A percentile compares a stretch with the other conserved stretches of the same genome.
Evolutionary conservation across 2,329 filamentous ascomycete genomes (phyloP).

Genomic region (Xylariaceae sp.): DNA sequence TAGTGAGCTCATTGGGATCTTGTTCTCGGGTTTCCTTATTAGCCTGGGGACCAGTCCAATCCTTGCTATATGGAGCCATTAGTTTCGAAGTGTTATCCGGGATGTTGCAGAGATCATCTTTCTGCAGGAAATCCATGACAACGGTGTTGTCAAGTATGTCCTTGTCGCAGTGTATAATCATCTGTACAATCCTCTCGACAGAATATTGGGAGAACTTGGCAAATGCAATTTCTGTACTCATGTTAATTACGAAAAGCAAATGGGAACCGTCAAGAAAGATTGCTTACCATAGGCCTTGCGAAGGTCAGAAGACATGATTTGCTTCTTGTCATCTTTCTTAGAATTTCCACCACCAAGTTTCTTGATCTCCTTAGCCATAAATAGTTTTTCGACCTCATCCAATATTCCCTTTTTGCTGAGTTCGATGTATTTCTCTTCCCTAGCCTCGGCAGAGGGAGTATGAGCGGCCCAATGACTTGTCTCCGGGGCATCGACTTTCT

Average conservation of each 20-base stretch:
- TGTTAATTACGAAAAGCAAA: constrained; percentile 28
- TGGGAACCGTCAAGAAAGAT: neutral
- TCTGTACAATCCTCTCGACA: constrained; percentile 78
- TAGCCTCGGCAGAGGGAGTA: constrained; percentile 76
- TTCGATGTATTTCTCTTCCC: constrained; percentile 93
- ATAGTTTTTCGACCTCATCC: constrained; percentile 95
- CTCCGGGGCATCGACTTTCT: constrained; percentile 90
- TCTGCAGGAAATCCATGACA: constrained; percentile 94
- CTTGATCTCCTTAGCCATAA: constrained; percentile 96
- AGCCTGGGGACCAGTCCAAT: constrained; percentile 89
- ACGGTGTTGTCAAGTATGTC: constrained; percentile 84
- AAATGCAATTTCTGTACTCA: constrained; percentile 67
- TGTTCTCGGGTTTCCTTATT: constrained; percentile 71
- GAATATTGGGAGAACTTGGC: constrained; percentile 85
- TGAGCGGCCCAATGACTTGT: constrained; percentile 91
- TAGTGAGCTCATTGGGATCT: constrained; percentile 80
- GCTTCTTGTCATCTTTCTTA: constrained; percentile 93
- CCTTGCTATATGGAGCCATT: constrained; percentile 92
- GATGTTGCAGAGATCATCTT: constrained; percentile 87
- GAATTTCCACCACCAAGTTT: constrained; percentile 64
- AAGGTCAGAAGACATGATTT: constrained; percentile 86
- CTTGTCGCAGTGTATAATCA: constrained; percentile 91
- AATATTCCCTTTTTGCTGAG: constrained; percentile 90
- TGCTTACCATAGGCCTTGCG: constrained; percentile 73
- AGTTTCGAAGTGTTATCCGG: constrained; percentile 85